These are phyloP conservation scores for Apiospora hydei DNA, from an alignment of 2,329 filamentous ascomycete genomes.

Conservation along the genomic window DNA sequence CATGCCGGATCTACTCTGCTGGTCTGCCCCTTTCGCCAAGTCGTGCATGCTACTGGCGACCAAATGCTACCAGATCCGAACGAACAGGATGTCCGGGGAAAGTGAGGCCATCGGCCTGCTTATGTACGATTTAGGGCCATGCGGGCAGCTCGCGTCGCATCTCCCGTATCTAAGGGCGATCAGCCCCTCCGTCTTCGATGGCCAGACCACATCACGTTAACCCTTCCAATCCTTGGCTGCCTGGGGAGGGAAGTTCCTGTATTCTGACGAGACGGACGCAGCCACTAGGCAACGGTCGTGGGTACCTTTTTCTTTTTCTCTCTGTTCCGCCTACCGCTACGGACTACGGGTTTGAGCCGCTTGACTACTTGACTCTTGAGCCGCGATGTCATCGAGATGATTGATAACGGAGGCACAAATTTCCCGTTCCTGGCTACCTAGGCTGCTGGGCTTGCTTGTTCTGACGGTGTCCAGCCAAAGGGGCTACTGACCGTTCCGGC, in stretches of 20 bases:
- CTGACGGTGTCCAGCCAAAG: constrained; percentile 5
- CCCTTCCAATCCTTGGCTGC: not conserved
- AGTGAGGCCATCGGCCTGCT: not conserved
- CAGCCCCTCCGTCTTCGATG: constrained; percentile 14
- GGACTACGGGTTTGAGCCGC: not conserved
- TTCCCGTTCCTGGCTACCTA: too few relatives aligned
- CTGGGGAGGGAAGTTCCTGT: not conserved
- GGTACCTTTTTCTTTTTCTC: not conserved
- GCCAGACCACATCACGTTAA: not conserved
- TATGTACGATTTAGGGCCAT: not conserved
- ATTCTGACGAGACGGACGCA: not conserved
- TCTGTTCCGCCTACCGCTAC: not conserved
- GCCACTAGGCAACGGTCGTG: constrained; percentile 13
- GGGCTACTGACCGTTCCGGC: not conserved
- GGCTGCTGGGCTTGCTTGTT: too few relatives aligned
- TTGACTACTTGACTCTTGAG: not conserved
- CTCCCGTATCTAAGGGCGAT: constrained; percentile 17
- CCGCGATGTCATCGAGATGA: not conserved
- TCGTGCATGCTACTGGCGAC: not conserved
- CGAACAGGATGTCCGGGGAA: not conserved
- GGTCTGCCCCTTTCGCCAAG: not conserved
- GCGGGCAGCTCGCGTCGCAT: not conserved
- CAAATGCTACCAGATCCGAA: not conserved
- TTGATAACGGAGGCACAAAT: not conserved
- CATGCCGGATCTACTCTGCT: not conserved